Conservation (phyloP, 176 grass and related monocot genomes). For the Zizania latifolia region DNA sequence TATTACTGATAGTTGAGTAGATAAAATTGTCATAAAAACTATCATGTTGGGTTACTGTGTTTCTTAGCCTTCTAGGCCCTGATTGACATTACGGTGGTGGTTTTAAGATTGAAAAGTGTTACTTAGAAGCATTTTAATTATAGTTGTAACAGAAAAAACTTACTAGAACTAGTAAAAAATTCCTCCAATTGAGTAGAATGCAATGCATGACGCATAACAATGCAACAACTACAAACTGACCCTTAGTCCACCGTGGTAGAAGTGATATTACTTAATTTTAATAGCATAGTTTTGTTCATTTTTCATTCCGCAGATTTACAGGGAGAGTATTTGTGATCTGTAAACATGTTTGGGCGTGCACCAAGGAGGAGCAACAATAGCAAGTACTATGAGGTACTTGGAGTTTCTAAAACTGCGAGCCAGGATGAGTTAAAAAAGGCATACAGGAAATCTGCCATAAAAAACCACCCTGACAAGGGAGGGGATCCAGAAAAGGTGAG, state of each 20-base stretch:
- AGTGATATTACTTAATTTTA: neutral
- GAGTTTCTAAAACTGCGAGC: constrained; percentile 46
- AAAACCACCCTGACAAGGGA: constrained; percentile 76
- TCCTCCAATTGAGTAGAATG: too few relatives aligned
- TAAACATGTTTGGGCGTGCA: constrained; percentile 59
- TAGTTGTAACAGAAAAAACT: neutral
- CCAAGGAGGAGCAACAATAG: constrained; percentile 53
- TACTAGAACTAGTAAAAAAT: neutral
- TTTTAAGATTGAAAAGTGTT: neutral
- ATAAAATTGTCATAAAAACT: neutral
- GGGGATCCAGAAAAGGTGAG: constrained; percentile 65
- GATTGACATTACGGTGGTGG: neutral
- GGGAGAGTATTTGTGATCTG: constrained; percentile 14
- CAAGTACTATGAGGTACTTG: constrained; percentile 78
- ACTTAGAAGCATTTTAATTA: neutral
- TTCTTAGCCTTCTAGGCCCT: neutral
- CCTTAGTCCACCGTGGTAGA: neutral
- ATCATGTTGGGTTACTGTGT: neutral
- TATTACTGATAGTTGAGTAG: neutral
- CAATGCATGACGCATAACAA: neutral
- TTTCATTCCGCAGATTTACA: neutral
- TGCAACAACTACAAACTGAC: neutral
- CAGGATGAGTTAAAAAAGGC: constrained; percentile 75
- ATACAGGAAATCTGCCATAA: constrained; percentile 59
- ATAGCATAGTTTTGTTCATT: neutral